Percentiles rank a stretch among this genome's conserved stretches.
Evolutionary conservation across 768 basidiomycete genomes (phyloP).

Genomic region (Boletus rex-veris): DNA sequence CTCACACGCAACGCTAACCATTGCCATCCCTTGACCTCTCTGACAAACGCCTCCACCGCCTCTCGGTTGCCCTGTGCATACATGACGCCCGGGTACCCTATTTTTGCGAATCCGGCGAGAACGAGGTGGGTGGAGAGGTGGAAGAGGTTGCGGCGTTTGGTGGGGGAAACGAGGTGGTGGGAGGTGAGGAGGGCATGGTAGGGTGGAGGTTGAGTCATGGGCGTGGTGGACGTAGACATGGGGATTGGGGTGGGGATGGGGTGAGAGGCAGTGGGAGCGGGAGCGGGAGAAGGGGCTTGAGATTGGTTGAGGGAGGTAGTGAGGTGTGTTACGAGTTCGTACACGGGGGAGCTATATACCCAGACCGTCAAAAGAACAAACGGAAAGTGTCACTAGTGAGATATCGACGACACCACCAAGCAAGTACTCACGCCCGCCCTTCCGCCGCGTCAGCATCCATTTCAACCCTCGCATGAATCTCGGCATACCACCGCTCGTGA

Average conservation of each 20-base stretch:
- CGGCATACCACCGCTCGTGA: conserved; percentile 47
- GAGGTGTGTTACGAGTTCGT: conserved; percentile 54
- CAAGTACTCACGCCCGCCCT: conserved; percentile 24
- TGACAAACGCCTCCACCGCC: conserved; percentile 51
- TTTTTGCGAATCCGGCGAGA: conserved; percentile 66
- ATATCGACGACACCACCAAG: neutral
- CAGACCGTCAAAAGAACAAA: neutral
- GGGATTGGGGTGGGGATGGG: neutral
- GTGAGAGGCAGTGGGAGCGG: neutral
- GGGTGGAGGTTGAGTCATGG: neutral
- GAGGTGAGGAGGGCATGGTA: conserved; percentile 70
- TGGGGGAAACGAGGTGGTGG: conserved; percentile 65
- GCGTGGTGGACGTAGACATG: neutral
- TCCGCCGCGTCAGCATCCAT: conserved; percentile 14
- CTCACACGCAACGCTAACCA: conserved; percentile 69
- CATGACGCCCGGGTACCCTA: conserved; percentile 31
- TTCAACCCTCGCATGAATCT: conserved; percentile 36
- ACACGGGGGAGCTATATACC: conserved; percentile 51
- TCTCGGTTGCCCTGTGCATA: neutral
- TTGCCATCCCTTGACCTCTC: conserved; percentile 69
- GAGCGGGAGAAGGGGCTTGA: neutral
- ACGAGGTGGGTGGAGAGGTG: conserved; percentile 53
- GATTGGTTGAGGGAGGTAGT: conserved; percentile 54
- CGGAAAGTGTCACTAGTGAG: too few relatives aligned
- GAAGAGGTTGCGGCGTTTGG: conserved; percentile 57